These are phyloP conservation scores for Metschnikowia gelsemii DNA, from an alignment of 805 yeast genomes.

Conservation along the genomic window DNA sequence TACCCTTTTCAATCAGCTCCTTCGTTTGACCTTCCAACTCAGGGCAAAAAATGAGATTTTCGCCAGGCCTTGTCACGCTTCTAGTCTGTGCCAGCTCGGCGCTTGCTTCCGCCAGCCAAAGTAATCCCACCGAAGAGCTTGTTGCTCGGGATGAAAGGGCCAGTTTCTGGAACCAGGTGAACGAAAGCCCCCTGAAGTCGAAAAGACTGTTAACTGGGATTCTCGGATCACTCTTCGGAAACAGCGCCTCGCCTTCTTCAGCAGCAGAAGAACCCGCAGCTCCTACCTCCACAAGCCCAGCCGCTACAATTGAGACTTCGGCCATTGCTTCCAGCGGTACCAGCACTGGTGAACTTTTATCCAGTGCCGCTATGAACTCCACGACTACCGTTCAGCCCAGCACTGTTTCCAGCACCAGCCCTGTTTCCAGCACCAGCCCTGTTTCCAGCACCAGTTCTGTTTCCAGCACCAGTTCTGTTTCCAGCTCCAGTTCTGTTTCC, in stretches of 20 bases:
- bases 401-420: too few relatives aligned
- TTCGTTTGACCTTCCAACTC: neutral
- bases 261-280: neutral
- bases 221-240: neutral
- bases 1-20: neutral
- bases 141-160: neutral
- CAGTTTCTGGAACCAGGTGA: neutral
- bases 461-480: neutral
- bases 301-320: neutral
- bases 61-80: constrained; percentile 8
- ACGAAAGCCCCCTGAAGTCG: constrained; percentile 1
- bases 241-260: neutral
- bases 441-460: neutral
- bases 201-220: constrained; percentile 2
- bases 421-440: neutral
- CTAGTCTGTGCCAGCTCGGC: constrained; percentile 7
- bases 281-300: neutral
- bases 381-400: neutral
- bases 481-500: neutral
- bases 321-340: neutral
- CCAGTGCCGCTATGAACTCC: neutral
- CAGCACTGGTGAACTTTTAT: neutral
- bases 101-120: neutral
- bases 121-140: neutral
- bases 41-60: constrained; percentile 11